Evolutionary conservation across 2,329 filamentous ascomycete species (phyloP), one percentile per base, ranked within the genome.

Genomic region (Aspergillus novoparasiticus): DNA sequence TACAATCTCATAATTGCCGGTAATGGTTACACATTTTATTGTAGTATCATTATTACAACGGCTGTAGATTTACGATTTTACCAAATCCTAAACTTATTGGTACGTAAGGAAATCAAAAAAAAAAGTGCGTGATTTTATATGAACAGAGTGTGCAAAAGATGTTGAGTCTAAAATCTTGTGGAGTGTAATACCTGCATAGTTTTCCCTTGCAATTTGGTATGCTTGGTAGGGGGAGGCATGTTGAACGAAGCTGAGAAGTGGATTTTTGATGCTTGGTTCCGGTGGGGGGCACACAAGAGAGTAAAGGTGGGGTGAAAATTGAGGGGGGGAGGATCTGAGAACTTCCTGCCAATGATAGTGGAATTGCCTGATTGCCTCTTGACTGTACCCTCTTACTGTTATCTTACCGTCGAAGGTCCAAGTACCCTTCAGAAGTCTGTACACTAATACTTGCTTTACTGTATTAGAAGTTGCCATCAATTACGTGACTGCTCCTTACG

Each of bases 401-500:
- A 48, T 48, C 45, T 48, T 48, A 46, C 43, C 43, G 6, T 41
- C 14, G 16, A 41, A 41, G 39, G 16, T 36, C 34, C 34, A 36
- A 36, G 34, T 36, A 14, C 34, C 34, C 34, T 16, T 12, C 14
- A 14, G 12, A 43, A 11, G 41, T n/a, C 16, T 19, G 10, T 43
- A 23, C n/a, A 26, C 10, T 46, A 28, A 8, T 28, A 53, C 19
- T 53, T 53, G 32, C 30, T 34, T 32, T 53, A 53, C 50, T 53
- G 50, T 53, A 32, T 53, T 36, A 30, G 12, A 8, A 50, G 5
- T 50, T 32, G 48, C 14, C 5, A 12, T 46, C n/a, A 26, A 4
- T 34, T 54, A 54, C 51, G n/a, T 54, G 51, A 54, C 51, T 54
- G 19, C 51, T 54, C 51, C 51, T 54, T 54, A 54, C 51, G 21